Base-by-base conservation (phyloP, 306 rosid genomes). In the Rubus idaeus region DNA sequence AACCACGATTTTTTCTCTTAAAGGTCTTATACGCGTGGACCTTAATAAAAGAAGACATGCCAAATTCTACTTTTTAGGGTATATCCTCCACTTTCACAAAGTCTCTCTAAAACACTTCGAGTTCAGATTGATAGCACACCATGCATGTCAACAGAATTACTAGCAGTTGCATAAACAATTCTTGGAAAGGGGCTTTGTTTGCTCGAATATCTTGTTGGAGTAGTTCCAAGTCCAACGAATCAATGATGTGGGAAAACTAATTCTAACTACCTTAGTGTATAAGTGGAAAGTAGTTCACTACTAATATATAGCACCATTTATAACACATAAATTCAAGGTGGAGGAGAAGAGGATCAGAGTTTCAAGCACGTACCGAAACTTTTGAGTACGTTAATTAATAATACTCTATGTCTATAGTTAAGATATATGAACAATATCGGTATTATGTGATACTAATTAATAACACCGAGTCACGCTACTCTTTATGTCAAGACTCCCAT, bases 21-120 rank as follows among this genome's bases (percentile, higher is more conserved):
- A 57, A 83, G 76, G 88, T 90, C 87, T 76, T 80, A 57, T 61
- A 61, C 96, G 97, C 47, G 97, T 94, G 97, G 97, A 90, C 98
- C 82, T 86, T 84, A 77, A 82, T 68, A 81, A 77, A 64, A 76
- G 79, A 70, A 68, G 76, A 49, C 49, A 49, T 67, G 76, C 81
- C 71, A 47, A 18, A 53, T n/a, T 42, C 56, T 42, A 46, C 77
- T 46, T 78, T 12, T 30, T 86, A 73, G 83, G 81, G 62, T 84
- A 60, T 79, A 82, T 86, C 73, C 77, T 82, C 77, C 75, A 81
- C 83, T 76, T 70, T 49, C 74, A 56, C 76, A 7, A 80, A 74
- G 56, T 61, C 73, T 18, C 37, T 55, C 35, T 45, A 3, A 1
- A 35, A 73, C 37, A 11, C 23, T 20, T 39, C 35, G 40, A 55